A percentile compares a stretch with the other conserved stretches of the same genome.
phyloP scores from a whole-genome alignment of 371 early-diverging fungal genomes.

The Batkoa obscura region DNA sequence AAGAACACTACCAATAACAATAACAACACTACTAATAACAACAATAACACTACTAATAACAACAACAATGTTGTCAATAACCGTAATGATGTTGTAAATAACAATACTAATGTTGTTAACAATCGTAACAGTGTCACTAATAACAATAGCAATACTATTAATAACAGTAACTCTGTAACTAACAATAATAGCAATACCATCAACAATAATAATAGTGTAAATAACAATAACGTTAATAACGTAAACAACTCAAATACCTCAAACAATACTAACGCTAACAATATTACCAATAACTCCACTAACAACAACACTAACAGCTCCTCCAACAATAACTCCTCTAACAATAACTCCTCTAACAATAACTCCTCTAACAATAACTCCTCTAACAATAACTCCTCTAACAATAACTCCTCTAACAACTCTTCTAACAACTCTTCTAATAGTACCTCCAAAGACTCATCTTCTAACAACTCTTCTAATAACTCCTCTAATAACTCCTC shows the following conservation, averaged over 20 bases:
- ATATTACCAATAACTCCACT: background rate
- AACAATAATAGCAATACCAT: slow-evolving; percentile 7
- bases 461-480: background rate
- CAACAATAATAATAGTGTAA: slow-evolving; percentile 7
- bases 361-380: slow-evolving; percentile 12
- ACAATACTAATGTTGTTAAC: background rate
- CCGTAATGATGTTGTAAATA: background rate
- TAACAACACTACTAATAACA: background rate
- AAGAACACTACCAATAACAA: background rate
- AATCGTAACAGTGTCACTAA: background rate
- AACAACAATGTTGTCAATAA: background rate
- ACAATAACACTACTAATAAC: background rate
- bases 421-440: slow-evolving; percentile 7
- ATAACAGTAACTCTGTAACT: slow-evolving; percentile 8
- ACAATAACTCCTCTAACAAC: slow-evolving; percentile 5
- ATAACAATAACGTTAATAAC: slow-evolving; percentile 10
- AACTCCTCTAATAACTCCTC: slow-evolving; percentile 14
- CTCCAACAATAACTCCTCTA: background rate
- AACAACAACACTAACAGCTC: background rate
- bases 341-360: slow-evolving; percentile 9
- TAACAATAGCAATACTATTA: background rate
- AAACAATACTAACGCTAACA: slow-evolving; percentile 4
- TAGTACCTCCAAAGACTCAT: no score
- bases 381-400: slow-evolving; percentile 8
- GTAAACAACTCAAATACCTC: slow-evolving; percentile 9